Conservation (phyloP, 2,329 filamentous ascomycete species). For the Macroventuria anomochaeta region DNA sequence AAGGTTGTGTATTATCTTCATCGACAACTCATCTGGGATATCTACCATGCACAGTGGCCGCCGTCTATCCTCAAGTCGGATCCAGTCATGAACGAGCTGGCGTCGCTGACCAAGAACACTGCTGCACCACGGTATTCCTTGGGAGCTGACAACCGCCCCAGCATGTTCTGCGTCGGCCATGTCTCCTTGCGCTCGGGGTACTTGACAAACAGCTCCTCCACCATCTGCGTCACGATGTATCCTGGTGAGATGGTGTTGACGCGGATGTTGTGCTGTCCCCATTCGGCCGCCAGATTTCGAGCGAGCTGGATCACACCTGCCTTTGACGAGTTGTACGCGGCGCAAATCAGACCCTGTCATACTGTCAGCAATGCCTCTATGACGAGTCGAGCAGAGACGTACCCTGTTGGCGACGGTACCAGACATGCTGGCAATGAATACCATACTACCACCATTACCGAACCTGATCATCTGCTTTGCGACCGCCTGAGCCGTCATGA, state of each 20-base stretch:
- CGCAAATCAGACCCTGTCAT: constrained; percentile 66
- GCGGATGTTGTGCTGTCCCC: constrained; percentile 74
- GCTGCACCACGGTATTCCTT: constrained; percentile 48
- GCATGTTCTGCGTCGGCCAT: constrained; percentile 88
- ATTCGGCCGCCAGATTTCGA: constrained; percentile 74
- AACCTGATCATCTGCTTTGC: constrained; percentile 69
- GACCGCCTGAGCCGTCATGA: constrained; percentile 69
- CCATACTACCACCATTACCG: constrained; percentile 66
- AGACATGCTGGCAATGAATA: constrained; percentile 68
- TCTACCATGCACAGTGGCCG: constrained; percentile 48
- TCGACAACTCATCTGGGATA: not conserved
- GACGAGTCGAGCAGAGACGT: constrained; percentile 18
- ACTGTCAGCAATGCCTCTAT: constrained; percentile 18
- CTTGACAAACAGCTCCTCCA: constrained; percentile 76
- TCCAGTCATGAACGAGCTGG: constrained; percentile 52
- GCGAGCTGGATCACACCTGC: constrained; percentile 75
- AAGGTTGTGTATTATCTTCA: not conserved
- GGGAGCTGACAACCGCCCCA: constrained; percentile 56
- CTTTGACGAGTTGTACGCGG: constrained; percentile 79
- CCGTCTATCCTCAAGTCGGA: constrained; percentile 50
- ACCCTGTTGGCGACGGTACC: constrained; percentile 68
- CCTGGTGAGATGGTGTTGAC: constrained; percentile 84
- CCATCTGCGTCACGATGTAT: constrained; percentile 84
- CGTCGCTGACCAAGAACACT: constrained; percentile 50
- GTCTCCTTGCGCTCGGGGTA: constrained; percentile 70